These are phyloP conservation scores for Isatis tinctoria DNA, from an alignment of 345 rosid genomes.

Conservation along the genomic window DNA sequence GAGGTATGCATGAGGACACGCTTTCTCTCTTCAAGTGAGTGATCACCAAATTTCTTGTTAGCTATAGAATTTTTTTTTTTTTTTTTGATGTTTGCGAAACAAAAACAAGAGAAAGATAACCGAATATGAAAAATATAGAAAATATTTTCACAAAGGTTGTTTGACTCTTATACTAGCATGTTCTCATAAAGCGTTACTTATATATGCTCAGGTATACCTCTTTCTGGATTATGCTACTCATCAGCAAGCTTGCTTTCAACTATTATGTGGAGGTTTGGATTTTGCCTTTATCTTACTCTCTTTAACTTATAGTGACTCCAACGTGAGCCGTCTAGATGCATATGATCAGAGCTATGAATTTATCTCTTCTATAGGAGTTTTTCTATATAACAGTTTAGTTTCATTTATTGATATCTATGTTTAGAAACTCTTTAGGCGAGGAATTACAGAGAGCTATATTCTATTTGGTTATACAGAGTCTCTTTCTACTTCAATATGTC, in stretches of 20 bases:
- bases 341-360: background rate
- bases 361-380: background rate
- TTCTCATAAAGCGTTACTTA: constrained; percentile 7
- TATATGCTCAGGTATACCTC: constrained; percentile 63
- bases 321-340: constrained; percentile 5
- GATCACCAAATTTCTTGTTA: background rate
- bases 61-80: no score
- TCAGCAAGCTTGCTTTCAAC: constrained; percentile 96
- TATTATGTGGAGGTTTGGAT: constrained; percentile 85
- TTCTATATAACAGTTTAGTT: background rate
- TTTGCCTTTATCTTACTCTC: background rate
- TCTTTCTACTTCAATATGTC: background rate
- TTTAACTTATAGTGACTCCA: background rate
- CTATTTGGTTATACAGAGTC: background rate
- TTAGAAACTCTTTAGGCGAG: background rate
- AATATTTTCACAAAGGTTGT: background rate
- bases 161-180: background rate
- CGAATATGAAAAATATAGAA: no score
- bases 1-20: constrained; percentile 95
- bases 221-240: constrained; percentile 84
- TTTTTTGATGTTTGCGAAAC: no score
- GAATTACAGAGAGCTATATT: background rate
- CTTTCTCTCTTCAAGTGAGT: constrained; percentile 82
- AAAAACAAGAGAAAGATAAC: no score
- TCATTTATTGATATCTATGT: background rate